Evolutionary conservation across 2,329 filamentous ascomycete species (phyloP), one percentile per base, ranked within the genome.

Genomic region (Paraphaeosphaeria sporulosa): DNA sequence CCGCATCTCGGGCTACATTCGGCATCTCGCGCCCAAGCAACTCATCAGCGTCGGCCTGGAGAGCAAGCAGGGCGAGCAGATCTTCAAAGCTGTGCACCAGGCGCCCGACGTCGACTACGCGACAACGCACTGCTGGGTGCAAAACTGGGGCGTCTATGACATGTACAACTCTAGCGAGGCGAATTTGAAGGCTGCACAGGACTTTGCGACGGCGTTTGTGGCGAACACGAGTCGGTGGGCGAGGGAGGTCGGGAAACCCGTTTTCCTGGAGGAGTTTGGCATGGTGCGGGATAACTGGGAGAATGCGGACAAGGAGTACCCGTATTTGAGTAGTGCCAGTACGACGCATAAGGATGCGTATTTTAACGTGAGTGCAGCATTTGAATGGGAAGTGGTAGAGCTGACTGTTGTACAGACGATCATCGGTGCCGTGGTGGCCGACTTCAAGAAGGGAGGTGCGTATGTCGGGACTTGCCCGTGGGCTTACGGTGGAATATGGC

Each of bases 241-340:
- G 0, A 52, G 38, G n/a, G 76, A 77, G 3, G 75, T 79, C n/a
- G 70, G 71, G 0, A 79, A 79, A 57, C 77, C 77, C 0, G 63
- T 79, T 1, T 76, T 77, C 48, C 64, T 79, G 3, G 76, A 79
- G 52, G 77, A 79, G 46, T 79, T 79, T 46, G 77, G 77, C 10
- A 78, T 79, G 75, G 76, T 77, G 2, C 64, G 77, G 13, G 72
- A 79, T 57, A 79, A 79, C 36, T 79, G 77, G 77, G 68, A 75
- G 65, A 78, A 79, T 55, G 63, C 63, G 40, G 64, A 68, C 3
- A 73, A 72, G 25, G 75, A 77, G 46, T 79, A 79, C 58, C 68
- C 70, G 2, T 79, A 79, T 46, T 60, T 78, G 12, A 76, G 72
- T 46, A 70, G 65, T 25, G 76, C 77, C 1, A 63, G 62, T 0